Base-by-base conservation (phyloP, 805 yeast species). In the Metschnikowia matae region DNA sequence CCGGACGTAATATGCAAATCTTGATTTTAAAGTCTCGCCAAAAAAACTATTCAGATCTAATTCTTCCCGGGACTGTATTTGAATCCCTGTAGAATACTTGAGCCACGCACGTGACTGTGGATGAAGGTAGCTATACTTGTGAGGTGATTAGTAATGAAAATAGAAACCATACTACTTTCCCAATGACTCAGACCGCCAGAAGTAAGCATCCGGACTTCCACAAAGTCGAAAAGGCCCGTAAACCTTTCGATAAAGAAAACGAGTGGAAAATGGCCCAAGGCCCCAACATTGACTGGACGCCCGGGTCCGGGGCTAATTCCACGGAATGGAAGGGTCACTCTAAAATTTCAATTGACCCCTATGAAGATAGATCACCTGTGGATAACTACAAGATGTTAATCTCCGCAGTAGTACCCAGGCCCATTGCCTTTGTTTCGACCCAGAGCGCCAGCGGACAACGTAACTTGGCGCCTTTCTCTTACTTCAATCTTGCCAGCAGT, bases 401-500 rank as follows among this genome's bases (percentile, higher is more conserved):
- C n/a, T 68, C 81, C 11, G 84, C 79, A 1, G 58, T 83, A 15
- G 69, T 74, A 1, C 88, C 88, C 2, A 70, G 88, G 50, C 87
- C 87, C 6, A 73, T 83, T 56, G 87, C 81, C 4, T 76, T 83
- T 50, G 63, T 83, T 2, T 76, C 85, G 4, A 73, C 85, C 0
- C 58, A 78, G 1, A 62, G 70, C 26, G 52, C 55, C 6, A 67
- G 70, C 10, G 85, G 85, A 0, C 57, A 55, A 1, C 56, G 57
- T 31, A 83, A 83, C 58, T 62, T 83, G 37, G 79, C 87, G 1
- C 87, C 87, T n/a, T 83, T 78, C 58, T 80, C 85, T 11, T 83
- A 70, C 62, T 80, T 80, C 60, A 67, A 66, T 23, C 54, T 80
- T 21, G 74, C 77, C 14, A 68, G 67, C 44, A 63, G 66, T 48